Conservation (phyloP, 1,284 basidiomycete species). For the Cystobasidium pallidum region DNA sequence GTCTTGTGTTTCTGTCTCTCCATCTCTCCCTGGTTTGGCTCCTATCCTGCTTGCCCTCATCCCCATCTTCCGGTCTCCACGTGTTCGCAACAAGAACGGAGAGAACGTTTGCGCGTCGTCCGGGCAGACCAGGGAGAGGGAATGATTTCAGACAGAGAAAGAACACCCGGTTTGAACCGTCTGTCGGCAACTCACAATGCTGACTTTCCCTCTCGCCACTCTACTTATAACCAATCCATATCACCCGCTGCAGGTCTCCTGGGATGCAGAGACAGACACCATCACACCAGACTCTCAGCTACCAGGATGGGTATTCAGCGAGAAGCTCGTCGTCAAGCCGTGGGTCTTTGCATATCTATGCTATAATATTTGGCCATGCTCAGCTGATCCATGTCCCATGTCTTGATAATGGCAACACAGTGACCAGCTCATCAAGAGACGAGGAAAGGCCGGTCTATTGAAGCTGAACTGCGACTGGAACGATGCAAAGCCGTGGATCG, state of each 20-base stretch:
- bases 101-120: slow-evolving; percentile 51
- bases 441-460: slow-evolving; percentile 95
- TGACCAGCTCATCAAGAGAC: slow-evolving; percentile 98
- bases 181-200: too few relatives aligned
- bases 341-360: slow-evolving; percentile 2
- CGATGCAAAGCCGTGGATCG: slow-evolving; percentile 72
- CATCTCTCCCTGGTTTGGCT: background rate
- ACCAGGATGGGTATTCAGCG: slow-evolving; percentile 80
- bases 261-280: slow-evolving; percentile 79
- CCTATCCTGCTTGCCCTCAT: background rate
- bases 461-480: slow-evolving; percentile 92
- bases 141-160: too few relatives aligned
- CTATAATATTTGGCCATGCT: background rate
- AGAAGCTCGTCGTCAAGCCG: slow-evolving; percentile 55
- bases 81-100: background rate
- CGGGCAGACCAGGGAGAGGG: too few relatives aligned
- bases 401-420: too few relatives aligned
- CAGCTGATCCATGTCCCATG: background rate
- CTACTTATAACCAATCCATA: too few relatives aligned
- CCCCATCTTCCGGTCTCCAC: slow-evolving; percentile 54
- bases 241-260: slow-evolving; percentile 64
- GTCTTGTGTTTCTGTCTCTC: too few relatives aligned
- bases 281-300: slow-evolving; percentile 78
- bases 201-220: background rate
- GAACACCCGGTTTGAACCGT: too few relatives aligned